These are phyloP conservation scores for Mycena kentingensis DNA, from an alignment of 768 basidiomycete species.

Conservation along the genomic window DNA sequence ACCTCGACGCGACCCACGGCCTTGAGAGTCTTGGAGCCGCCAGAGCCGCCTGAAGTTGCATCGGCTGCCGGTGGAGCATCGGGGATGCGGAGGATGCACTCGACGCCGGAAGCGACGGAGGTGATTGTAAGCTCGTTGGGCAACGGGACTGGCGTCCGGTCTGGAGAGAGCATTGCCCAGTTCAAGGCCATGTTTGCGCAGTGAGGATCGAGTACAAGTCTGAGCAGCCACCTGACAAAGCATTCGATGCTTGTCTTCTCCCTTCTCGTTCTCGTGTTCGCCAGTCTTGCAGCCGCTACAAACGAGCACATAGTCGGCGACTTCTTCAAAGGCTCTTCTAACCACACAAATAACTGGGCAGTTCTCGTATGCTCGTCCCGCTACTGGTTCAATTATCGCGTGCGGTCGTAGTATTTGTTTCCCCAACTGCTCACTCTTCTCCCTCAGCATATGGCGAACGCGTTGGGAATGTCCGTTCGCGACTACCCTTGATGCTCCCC, in stretches of 20 bases:
- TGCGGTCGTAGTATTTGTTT: slow-evolving; percentile 39
- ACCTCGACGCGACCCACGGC: slow-evolving; percentile 60
- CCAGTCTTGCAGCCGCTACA: slow-evolving; percentile 26
- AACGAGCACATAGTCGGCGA: slow-evolving; percentile 43
- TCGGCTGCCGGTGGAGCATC: slow-evolving; percentile 45
- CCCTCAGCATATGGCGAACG: slow-evolving; percentile 95
- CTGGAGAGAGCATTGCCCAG: slow-evolving; percentile 67
- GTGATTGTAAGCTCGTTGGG: slow-evolving; percentile 63
- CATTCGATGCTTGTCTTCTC: too few species aligned
- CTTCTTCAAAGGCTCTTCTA: slow-evolving; percentile 47
- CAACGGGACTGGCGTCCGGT: slow-evolving; percentile 63
- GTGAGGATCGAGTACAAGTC: too few species aligned
- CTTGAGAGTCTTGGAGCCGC: slow-evolving; percentile 58
- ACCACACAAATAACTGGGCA: slow-evolving; percentile 98
- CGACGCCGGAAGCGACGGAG: slow-evolving; percentile 57
- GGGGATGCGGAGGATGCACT: slow-evolving; percentile 60
- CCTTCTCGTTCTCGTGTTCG: slow-evolving; percentile 32
- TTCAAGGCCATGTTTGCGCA: slow-evolving; percentile 87
- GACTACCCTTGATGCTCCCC: background rate
- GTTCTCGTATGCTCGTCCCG: slow-evolving; percentile 92
- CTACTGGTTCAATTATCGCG: slow-evolving; percentile 99
- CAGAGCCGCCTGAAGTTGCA: slow-evolving; percentile 51
- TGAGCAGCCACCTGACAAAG: too few species aligned
- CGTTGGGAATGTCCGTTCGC: slow-evolving; percentile 83
- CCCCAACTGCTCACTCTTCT: background rate